Conservation (phyloP, 2,329 filamentous ascomycete genomes). For the Aureobasidium musti region DNA sequence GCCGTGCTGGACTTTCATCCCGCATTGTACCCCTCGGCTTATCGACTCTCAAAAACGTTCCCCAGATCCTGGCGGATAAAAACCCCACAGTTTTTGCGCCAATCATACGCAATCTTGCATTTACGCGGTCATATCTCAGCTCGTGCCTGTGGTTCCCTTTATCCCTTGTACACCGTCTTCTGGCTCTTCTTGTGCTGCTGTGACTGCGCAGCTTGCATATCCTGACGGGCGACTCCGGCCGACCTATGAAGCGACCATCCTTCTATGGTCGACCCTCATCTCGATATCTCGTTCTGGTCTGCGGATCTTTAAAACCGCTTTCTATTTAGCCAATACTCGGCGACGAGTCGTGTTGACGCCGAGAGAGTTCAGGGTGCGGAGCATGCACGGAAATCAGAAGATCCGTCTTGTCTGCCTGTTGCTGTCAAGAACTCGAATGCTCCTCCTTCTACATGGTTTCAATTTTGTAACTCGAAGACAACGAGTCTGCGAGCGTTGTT, state of each 20-base stretch:
- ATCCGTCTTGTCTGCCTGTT: conserved; percentile 1
- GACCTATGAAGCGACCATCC: background rate
- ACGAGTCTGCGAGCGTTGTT: background rate
- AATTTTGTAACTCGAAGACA: background rate
- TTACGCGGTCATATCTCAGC: conserved; percentile 11
- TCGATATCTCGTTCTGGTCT: background rate
- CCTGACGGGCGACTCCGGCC: conserved; percentile 9
- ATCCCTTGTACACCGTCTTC: background rate
- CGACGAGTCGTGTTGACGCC: background rate
- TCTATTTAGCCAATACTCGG: conserved; percentile 13
- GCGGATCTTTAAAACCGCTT: background rate
- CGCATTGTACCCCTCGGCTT: conserved; percentile 23
- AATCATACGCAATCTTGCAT: conserved; percentile 27
- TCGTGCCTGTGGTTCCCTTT: conserved; percentile 3
- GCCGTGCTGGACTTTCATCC: conserved; percentile 8
- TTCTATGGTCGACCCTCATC: background rate
- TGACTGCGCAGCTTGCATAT: background rate
- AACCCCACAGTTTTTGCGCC: conserved; percentile 24
- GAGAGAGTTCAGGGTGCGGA: conserved; percentile 1
- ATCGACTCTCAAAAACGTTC: conserved; percentile 5
- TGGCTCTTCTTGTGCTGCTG: background rate
- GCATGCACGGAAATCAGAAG: conserved; percentile 12
- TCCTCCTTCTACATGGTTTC: background rate
- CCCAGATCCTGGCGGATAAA: conserved; percentile 13
- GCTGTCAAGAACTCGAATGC: background rate